These are phyloP conservation scores for Ganoderma leucocontextum DNA, from an alignment of 1,284 basidiomycete genomes.

Conservation along the genomic window DNA sequence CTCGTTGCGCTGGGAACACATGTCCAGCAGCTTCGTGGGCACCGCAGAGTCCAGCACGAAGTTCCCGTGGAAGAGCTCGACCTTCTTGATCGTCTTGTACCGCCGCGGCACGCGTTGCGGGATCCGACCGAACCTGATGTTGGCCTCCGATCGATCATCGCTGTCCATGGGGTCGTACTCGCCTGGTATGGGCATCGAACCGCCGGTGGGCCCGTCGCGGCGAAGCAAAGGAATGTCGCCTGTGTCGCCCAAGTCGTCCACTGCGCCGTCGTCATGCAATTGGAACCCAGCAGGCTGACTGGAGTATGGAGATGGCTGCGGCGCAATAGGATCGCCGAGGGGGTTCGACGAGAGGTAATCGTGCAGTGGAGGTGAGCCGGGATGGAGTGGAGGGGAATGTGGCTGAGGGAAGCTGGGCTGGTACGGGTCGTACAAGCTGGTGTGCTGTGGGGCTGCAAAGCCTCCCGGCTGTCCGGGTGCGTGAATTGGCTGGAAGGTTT, in stretches of 20 bases:
- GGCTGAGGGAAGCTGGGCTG: conserved; percentile 29
- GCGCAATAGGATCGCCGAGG: conserved; percentile 34
- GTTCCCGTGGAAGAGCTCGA: conserved; percentile 92
- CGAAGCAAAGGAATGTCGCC: conserved; percentile 74
- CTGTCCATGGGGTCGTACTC: conserved; percentile 50
- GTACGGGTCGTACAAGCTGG: conserved; percentile 30
- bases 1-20: conserved; percentile 78
- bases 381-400: conserved; percentile 32
- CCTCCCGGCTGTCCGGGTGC: conserved; percentile 34
- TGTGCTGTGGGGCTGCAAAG: conserved; percentile 34
- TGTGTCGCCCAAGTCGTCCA: conserved; percentile 49
- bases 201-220: conserved; percentile 48
- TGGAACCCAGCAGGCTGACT: conserved; percentile 32
- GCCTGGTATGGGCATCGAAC: conserved; percentile 48
- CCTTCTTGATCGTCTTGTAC: conserved; percentile 91
- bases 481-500: conserved; percentile 40
- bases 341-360: conserved; percentile 32
- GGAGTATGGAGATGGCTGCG: conserved; percentile 34
- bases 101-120: conserved; percentile 87
- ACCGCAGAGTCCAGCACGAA: conserved; percentile 89
- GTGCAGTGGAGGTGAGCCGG: conserved; percentile 28
- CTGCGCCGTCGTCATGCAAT: conserved; percentile 52
- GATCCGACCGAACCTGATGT: conserved; percentile 85
- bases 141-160: conserved; percentile 53
- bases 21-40: conserved; percentile 84